Conservation (phyloP, 352 stramenopile species). For the Globisporangium viniferum region DNA sequence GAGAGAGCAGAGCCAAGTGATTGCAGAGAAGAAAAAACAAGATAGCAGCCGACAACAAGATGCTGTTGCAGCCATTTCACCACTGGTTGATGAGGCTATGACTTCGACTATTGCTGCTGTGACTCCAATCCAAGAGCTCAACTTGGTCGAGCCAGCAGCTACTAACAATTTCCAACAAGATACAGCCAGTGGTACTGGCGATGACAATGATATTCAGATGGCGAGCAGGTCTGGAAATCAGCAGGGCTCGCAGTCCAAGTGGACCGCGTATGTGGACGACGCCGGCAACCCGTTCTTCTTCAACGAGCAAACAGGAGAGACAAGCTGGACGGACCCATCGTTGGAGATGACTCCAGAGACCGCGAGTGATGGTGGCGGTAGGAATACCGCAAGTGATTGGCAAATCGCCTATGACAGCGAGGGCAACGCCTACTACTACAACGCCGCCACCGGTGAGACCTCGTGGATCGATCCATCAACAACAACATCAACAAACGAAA, state of each 20-base stretch:
- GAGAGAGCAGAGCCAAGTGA: conserved; percentile 50
- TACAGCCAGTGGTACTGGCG: neutral
- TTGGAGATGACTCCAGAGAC: conserved; percentile 3
- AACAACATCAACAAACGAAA: neutral
- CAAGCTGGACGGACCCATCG: conserved; percentile 23
- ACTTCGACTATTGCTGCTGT: neutral
- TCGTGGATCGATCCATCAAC: conserved; percentile 23
- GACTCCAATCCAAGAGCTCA: neutral
- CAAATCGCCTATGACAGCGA: conserved; percentile 11
- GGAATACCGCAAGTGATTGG: conserved; percentile 8
- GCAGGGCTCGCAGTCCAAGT: conserved; percentile 7
- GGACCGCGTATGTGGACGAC: conserved; percentile 30
- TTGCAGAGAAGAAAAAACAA: conserved; percentile 19
- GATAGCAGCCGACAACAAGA: no score
- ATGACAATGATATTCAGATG: neutral
- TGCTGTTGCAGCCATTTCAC: neutral
- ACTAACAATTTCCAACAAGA: neutral
- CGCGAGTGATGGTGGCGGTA: neutral
- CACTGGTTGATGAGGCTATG: no score
- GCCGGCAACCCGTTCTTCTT: conserved; percentile 39
- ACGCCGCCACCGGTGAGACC: conserved; percentile 31
- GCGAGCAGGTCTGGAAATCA: neutral
- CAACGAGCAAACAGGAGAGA: conserved; percentile 33
- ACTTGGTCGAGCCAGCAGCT: neutral
- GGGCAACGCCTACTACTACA: conserved; percentile 44